Percentiles rank a stretch among this genome's conserved stretches.
Evolutionary conservation across 2,329 filamentous ascomycete species (phyloP).

Genomic region (Claviceps sp.): DNA sequence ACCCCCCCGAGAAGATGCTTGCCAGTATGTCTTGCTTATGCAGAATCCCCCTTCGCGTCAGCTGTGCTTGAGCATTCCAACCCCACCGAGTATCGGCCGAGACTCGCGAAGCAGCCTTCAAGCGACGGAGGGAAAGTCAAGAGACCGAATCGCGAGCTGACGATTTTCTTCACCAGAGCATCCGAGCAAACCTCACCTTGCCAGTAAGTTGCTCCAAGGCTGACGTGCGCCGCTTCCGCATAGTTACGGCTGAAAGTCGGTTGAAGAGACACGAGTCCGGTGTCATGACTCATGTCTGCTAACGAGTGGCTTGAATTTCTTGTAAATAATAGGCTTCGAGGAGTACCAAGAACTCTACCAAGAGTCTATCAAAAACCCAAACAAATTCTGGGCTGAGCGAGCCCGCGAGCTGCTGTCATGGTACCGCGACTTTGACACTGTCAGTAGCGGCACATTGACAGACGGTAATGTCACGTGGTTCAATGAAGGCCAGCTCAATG

Average conservation of each 20-base stretch:
- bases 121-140: too few species aligned
- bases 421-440: constrained; percentile 84
- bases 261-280: neutral
- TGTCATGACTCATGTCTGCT: neutral
- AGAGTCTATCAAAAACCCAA: constrained; percentile 79
- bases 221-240: neutral
- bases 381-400: constrained; percentile 78
- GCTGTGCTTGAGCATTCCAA: too few species aligned
- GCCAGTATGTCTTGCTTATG: constrained; percentile 36
- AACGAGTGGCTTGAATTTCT: neutral
- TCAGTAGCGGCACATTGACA: constrained; percentile 60
- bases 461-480: constrained; percentile 91
- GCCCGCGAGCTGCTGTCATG: constrained; percentile 85
- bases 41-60: too few species aligned
- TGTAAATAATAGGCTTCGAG: constrained; percentile 36
- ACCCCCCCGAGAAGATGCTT: constrained; percentile 54
- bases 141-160: constrained; percentile 1
- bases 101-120: too few species aligned
- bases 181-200: constrained; percentile 54
- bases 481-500: constrained; percentile 82
- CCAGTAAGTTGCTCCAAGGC: constrained; percentile 32
- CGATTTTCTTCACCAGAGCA: constrained; percentile 40
- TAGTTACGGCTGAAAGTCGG: neutral
- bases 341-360: constrained; percentile 57
- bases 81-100: too few species aligned